Evolutionary conservation across 2,329 filamentous ascomycete genomes (phyloP).

Genomic region (Alternaria consortialis): DNA sequence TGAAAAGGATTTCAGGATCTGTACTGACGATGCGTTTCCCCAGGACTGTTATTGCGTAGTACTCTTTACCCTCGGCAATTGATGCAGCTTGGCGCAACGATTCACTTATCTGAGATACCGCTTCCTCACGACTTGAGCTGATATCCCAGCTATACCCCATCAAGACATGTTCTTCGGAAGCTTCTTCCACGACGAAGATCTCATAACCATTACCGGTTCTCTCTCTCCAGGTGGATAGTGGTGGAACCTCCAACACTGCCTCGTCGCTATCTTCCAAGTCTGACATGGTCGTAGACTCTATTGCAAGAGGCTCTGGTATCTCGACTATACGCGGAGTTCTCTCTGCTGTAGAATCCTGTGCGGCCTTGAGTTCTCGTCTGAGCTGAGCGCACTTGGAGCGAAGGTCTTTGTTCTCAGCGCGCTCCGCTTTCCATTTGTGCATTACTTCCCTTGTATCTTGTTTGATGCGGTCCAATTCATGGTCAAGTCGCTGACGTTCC

Average conservation of each 20-base stretch:
- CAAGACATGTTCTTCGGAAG: neutral
- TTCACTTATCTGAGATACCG: neutral
- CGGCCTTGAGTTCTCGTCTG: neutral
- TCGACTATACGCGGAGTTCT: neutral
- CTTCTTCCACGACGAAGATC: neutral
- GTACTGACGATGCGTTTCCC: neutral
- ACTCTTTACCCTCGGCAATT: neutral
- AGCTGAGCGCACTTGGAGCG: neutral
- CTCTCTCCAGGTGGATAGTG: neutral
- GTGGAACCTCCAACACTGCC: neutral
- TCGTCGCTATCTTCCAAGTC: neutral
- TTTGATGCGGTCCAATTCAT: neutral
- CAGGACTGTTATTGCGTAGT: neutral
- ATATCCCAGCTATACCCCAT: neutral
- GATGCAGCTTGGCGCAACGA: neutral
- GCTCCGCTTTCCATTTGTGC: no score
- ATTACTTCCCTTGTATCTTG: neutral
- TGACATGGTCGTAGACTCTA: neutral
- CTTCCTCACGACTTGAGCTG: neutral
- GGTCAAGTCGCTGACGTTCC: neutral
- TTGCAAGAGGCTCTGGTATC: neutral
- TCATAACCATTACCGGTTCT: neutral
- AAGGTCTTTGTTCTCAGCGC: neutral
- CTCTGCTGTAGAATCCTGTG: neutral
- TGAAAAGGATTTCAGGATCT: neutral